These are phyloP conservation scores for Pseudogymnoascus sp. DNA, from an alignment of 2,329 filamentous ascomycete species.

Conservation along the genomic window DNA sequence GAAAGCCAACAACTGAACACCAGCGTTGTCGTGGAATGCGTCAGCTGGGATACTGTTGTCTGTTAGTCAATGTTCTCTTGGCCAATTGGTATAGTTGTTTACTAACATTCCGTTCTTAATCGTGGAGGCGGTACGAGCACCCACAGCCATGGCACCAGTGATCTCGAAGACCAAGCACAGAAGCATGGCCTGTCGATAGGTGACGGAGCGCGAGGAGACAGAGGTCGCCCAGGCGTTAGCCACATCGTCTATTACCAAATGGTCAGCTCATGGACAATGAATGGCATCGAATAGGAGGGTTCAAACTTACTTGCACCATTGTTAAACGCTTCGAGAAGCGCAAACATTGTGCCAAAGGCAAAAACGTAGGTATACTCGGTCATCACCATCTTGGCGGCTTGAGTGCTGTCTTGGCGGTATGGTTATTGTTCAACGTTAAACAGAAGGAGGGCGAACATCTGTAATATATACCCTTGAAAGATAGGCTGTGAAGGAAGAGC, in stretches of 20 bases:
- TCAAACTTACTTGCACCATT: slow-evolving; percentile 36
- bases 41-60: slow-evolving; percentile 48
- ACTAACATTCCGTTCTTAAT: slow-evolving; percentile 58
- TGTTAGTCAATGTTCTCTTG: background rate
- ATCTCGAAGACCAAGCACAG: slow-evolving; percentile 61
- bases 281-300: background rate
- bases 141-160: slow-evolving; percentile 57
- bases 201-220: slow-evolving; percentile 69
- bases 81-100: background rate
- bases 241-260: slow-evolving; percentile 56
- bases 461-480: background rate
- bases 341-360: slow-evolving; percentile 46
- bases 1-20: slow-evolving; percentile 61
- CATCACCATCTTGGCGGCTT: slow-evolving; percentile 24
- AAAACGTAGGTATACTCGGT: slow-evolving; percentile 49
- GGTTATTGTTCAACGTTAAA: background rate
- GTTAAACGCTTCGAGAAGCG: slow-evolving; percentile 51
- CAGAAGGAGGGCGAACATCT: background rate
- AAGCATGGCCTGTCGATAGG: slow-evolving; percentile 61
- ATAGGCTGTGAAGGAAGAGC: background rate
- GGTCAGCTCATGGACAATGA: background rate
- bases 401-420: background rate
- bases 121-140: slow-evolving; percentile 62
- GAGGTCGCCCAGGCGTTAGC: slow-evolving; percentile 77
- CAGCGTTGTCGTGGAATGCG: slow-evolving; percentile 52